Percentiles rank a stretch among this genome's conserved stretches.
Evolutionary conservation across 805 yeast genomes (phyloP).

Genomic region (Yamadazyma sp.): DNA sequence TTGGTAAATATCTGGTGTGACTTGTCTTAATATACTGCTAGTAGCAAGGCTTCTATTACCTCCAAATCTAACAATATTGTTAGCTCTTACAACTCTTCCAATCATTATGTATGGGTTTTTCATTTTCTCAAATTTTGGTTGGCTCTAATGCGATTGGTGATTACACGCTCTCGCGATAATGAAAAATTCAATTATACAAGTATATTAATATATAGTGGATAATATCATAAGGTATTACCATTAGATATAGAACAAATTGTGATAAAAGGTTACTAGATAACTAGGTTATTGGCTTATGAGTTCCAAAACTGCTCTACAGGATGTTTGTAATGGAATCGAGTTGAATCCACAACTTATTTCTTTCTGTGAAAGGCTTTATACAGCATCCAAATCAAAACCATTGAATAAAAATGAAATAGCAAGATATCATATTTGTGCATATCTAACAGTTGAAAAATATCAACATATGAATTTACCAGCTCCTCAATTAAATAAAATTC

Average conservation of each 20-base stretch:
- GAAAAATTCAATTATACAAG: no score
- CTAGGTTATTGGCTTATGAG: no score
- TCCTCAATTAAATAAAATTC: conserved; percentile 52
- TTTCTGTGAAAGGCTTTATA: conserved; percentile 41
- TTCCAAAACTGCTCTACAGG: conserved; percentile 34
- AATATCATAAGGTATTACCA: no score
- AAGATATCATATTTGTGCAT: conserved; percentile 66
- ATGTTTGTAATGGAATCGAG: conserved; percentile 47
- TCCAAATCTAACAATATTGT: background rate
- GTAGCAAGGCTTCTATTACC: background rate
- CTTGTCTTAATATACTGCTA: background rate
- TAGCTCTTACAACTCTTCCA: background rate
- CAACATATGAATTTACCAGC: conserved; percentile 43
- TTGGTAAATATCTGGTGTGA: conserved; percentile 22
- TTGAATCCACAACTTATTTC: conserved; percentile 42
- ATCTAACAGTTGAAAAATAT: conserved; percentile 52
- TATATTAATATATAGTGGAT: no score
- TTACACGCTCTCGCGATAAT: no score
- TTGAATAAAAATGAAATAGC: conserved; percentile 60
- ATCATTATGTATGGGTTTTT: background rate
- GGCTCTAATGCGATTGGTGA: no score
- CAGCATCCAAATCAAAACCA: conserved; percentile 47
- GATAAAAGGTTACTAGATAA: no score
- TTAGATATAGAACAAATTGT: no score
- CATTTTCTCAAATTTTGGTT: conserved; percentile 13